Conservation (phyloP, 2,329 filamentous ascomycete species). For the Calonectria honghensis region DNA sequence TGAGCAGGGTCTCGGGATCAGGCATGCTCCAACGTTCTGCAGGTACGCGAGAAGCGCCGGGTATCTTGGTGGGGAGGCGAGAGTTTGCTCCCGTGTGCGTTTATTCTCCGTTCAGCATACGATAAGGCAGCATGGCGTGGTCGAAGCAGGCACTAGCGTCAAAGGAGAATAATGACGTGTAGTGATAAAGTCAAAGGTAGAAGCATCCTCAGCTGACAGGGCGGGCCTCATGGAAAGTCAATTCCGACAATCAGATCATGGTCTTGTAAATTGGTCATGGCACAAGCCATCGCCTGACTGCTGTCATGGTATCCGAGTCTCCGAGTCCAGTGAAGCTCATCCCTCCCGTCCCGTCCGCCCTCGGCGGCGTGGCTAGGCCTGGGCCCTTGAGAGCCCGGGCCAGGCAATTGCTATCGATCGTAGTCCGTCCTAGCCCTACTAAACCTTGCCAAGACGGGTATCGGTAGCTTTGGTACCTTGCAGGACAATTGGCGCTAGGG, state of each 20-base stretch:
- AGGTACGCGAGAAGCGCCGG: not conserved
- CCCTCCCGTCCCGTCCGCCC: no score
- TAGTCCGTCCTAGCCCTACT: no score
- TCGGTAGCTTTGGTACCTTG: conserved; percentile 22
- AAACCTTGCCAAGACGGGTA: conserved; percentile 30
- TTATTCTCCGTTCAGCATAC: not conserved
- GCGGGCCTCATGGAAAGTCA: not conserved
- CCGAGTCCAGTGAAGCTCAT: not conserved
- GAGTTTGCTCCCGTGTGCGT: conserved; percentile 21
- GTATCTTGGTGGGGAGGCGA: not conserved
- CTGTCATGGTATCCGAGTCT: not conserved
- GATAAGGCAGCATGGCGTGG: not conserved
- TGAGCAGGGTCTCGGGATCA: conserved; percentile 8
- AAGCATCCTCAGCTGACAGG: not conserved
- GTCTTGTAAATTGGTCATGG: not conserved
- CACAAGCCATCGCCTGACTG: not conserved
- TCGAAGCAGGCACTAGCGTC: not conserved
- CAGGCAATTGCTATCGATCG: conserved; percentile 2
- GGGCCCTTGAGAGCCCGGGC: not conserved
- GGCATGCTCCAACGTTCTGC: not conserved
- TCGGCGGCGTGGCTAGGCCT: not conserved
- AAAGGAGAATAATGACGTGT: not conserved
- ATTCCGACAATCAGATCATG: not conserved
- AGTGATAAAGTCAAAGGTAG: not conserved
- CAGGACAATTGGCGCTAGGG: not conserved